Evolutionary conservation across 306 rosid genomes (phyloP).

Genomic region (Herpetospermum pedunculosum): DNA sequence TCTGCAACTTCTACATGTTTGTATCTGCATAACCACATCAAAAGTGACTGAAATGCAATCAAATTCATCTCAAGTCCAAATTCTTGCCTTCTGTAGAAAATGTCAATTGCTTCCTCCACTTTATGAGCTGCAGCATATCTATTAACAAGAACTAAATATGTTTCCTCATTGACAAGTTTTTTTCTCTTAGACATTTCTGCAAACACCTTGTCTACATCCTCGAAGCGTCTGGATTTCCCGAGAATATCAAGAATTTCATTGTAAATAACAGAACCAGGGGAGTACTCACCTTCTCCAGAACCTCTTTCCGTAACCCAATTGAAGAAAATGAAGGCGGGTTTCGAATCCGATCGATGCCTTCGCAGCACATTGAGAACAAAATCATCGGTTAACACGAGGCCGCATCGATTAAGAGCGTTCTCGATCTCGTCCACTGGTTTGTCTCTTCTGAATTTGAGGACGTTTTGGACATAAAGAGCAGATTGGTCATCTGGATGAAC

Average conservation of each 20-base stretch:
- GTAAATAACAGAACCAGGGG: slow-evolving; percentile 31
- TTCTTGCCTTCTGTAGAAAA: slow-evolving; percentile 35
- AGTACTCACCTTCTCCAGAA: background rate
- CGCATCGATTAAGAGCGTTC: slow-evolving; percentile 40
- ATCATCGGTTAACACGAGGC: slow-evolving; percentile 22
- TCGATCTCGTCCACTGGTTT: slow-evolving; percentile 40
- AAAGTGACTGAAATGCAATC: slow-evolving; percentile 39
- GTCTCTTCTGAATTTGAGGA: slow-evolving; percentile 50
- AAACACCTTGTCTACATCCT: slow-evolving; percentile 45
- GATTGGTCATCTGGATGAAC: slow-evolving; percentile 9
- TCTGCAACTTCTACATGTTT: slow-evolving; percentile 74
- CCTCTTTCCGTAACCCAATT: slow-evolving; percentile 39
- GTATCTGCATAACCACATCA: slow-evolving; percentile 63
- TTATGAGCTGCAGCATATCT: slow-evolving; percentile 52
- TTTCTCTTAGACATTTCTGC: slow-evolving; percentile 52
- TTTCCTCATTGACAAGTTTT: slow-evolving; percentile 30
- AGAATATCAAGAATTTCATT: slow-evolving; percentile 53
- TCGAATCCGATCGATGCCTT: slow-evolving; percentile 68
- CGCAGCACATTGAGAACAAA: slow-evolving; percentile 49
- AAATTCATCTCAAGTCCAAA: slow-evolving; percentile 34
- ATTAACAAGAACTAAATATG: slow-evolving; percentile 33
- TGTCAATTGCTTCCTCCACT: slow-evolving; percentile 42
- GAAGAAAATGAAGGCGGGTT: slow-evolving; percentile 45
- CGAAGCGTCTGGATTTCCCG: slow-evolving; percentile 40
- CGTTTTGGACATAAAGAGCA: slow-evolving; percentile 36